Evolutionary conservation across 2,329 filamentous ascomycete species (phyloP).

Genomic region (Aspergillus proliferans): DNA sequence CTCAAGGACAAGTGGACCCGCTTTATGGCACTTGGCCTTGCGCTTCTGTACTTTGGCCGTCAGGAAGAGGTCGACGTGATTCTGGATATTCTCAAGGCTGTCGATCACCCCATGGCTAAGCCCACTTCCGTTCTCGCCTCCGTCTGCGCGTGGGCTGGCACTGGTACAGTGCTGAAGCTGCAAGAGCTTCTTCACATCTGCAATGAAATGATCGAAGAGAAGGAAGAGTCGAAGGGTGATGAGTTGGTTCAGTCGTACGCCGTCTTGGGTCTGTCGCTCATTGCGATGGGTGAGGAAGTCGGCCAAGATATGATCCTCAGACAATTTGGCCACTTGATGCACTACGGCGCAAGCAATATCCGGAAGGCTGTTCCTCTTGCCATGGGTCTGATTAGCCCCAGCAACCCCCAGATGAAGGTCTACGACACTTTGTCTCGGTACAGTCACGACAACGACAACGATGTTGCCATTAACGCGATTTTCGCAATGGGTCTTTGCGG

Average conservation of each 20-base stretch:
- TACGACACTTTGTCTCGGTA: constrained; percentile 97
- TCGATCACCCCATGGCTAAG: constrained; percentile 94
- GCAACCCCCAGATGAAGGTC: constrained; percentile 99
- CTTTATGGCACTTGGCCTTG: constrained; percentile 90
- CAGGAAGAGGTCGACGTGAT: constrained; percentile 99
- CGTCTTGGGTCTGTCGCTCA: constrained; percentile 85
- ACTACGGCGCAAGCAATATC: constrained; percentile 97
- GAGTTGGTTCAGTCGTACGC: constrained; percentile 94
- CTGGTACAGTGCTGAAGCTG: constrained; percentile 92
- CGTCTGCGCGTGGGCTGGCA: constrained; percentile 97
- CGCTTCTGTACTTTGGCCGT: constrained; percentile 88
- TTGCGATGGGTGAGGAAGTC: constrained; percentile 97
- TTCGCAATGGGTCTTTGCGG: constrained; percentile 98
- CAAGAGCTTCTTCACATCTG: constrained; percentile 97
- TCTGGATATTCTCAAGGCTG: constrained; percentile 89
- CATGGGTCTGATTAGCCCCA: constrained; percentile 93
- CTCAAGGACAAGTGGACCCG: constrained; percentile 97
- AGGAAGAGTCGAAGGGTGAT: constrained; percentile 89
- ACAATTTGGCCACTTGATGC: constrained; percentile 97
- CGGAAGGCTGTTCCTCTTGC: constrained; percentile 91
- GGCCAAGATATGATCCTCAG: constrained; percentile 98
- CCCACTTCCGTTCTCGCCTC: constrained; percentile 91
- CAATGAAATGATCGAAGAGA: constrained; percentile 93
- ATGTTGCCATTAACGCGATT: constrained; percentile 96
- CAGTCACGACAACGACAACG: constrained; percentile 97